Conservation (phyloP, 2,329 filamentous ascomycete genomes). For the Fusarium odoratissimum region DNA sequence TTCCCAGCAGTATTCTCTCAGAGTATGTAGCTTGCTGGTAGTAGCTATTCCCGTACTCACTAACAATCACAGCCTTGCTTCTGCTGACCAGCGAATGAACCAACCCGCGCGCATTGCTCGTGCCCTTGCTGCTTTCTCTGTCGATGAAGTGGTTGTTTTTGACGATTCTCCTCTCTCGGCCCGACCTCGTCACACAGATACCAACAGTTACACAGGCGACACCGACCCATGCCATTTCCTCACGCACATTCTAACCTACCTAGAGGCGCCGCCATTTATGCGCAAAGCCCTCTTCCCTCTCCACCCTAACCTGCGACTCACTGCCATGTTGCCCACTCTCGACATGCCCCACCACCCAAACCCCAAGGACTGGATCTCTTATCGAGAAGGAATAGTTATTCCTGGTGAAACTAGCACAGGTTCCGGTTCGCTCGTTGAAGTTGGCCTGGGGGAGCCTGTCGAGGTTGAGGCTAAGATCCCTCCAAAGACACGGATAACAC, state of each 20-base stretch:
- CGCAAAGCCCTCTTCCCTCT: conserved; percentile 79
- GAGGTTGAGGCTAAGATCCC: conserved; percentile 72
- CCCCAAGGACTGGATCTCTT: conserved; percentile 80
- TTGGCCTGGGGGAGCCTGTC: conserved; percentile 66
- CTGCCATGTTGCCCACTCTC: conserved; percentile 78
- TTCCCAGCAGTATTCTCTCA: conserved; percentile 81
- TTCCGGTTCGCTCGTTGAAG: conserved; percentile 66
- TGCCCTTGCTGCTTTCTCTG: conserved; percentile 82
- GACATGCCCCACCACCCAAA: conserved; percentile 89
- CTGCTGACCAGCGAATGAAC: conserved; percentile 79
- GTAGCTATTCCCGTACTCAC: background rate
- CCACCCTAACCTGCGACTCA: conserved; percentile 80
- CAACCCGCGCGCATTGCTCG: conserved; percentile 82
- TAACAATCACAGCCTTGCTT: conserved; percentile 66
- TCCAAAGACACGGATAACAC: conserved; percentile 77
- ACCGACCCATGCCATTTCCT: conserved; percentile 84
- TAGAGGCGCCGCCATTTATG: conserved; percentile 87
- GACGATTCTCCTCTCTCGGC: conserved; percentile 70
- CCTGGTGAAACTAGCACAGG: conserved; percentile 56
- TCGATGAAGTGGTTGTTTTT: conserved; percentile 87
- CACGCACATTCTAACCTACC: conserved; percentile 80
- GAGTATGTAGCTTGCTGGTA: conserved; percentile 63
- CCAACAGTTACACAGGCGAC: conserved; percentile 72
- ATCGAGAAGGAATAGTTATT: conserved; percentile 80
- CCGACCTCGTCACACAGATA: conserved; percentile 61